These are phyloP conservation scores for Arthonia radiata DNA, from an alignment of 495 filamentous ascomycete species.

Conservation along the genomic window DNA sequence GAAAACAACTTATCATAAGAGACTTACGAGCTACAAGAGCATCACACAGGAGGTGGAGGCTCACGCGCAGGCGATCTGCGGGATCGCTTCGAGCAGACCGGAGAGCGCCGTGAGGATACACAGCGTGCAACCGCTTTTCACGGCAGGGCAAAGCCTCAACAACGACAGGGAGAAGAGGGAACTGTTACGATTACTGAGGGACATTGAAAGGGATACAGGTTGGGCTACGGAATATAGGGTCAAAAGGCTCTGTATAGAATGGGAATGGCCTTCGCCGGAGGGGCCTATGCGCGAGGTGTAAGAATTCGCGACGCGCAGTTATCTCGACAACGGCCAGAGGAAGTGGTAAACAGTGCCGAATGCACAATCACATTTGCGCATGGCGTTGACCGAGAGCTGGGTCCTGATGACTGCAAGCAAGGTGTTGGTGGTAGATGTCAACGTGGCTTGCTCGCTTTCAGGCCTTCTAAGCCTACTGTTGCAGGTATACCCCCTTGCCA, in stretches of 20 bases:
- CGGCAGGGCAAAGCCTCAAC: conserved; percentile 32
- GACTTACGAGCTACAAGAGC: conserved; percentile 26
- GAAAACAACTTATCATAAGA: conserved; percentile 20
- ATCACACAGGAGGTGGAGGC: conserved; percentile 26
- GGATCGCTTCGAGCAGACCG: conserved; percentile 27
- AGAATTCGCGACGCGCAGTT: too few relatives aligned
- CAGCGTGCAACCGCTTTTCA: conserved; percentile 34
- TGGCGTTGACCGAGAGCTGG: too few relatives aligned
- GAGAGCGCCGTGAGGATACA: conserved; percentile 32
- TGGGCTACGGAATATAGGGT: conserved; percentile 41
- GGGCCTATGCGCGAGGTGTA: too few relatives aligned
- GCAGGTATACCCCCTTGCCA: too few relatives aligned
- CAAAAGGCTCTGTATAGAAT: conserved; percentile 28
- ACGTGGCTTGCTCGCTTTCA: too few relatives aligned
- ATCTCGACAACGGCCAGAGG: too few relatives aligned
- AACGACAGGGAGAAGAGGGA: conserved; percentile 24
- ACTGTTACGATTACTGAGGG: conserved; percentile 26
- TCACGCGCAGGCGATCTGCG: conserved; percentile 33
- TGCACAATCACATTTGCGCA: too few relatives aligned
- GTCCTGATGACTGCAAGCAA: too few relatives aligned
- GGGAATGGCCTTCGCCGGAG: too few relatives aligned
- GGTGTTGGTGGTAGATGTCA: too few relatives aligned
- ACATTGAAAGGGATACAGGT: conserved; percentile 31
- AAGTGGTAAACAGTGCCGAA: too few relatives aligned
- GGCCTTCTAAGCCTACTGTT: too few relatives aligned